Evolutionary conservation across 495 filamentous ascomycete species (phyloP), one percentile per base, ranked within the genome.

Genomic region (Talaromyces wortmannii): DNA sequence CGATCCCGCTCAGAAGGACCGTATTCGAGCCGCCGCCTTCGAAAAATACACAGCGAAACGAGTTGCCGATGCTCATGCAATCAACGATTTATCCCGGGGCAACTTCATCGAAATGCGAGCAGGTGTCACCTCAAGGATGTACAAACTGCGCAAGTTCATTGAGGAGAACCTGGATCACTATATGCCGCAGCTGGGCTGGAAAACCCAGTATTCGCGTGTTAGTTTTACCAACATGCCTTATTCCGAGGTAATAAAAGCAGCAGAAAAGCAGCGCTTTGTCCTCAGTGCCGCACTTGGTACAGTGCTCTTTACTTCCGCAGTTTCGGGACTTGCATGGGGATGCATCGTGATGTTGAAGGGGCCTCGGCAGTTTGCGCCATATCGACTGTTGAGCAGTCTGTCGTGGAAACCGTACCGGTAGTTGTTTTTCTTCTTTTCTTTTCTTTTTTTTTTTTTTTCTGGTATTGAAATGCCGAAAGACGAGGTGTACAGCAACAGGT

Each of bases 71-170:
- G 88, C 91, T 0, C 81, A 90, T 55, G 84, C 90, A 1, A 97
- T 98, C 72, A 96, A 96, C 58, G 90, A 96, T 59, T 79, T 98
- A 3, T 94, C 95, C 0, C 79, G 94, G 42, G 78, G 86, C 31
- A 98, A 98, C 62, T 97, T 96, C 67, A 72, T 87, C 53, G 94
- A 98, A 74, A 97, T 98, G 94, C 80, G 90, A 4, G 77, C 84
- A 3, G 84, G 85, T 13, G 94, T 97, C 23, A 82, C 83, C 16
- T 88, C 84, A 2, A 84, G 82, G 0, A 59, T 81, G 1, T 97
- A 97, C 67, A 78, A 83, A 53, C 59, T 91, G 1, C 79, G 94
- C 57, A 98, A 98, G 69, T 83, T 69, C 52, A 62, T 96, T 6
- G 95, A 98, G 68, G 94, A 98, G 71, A 78, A 75, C n/a, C 65